Conservation (phyloP, 192 early-diverging fungal genomes). For the Cladochytrium replicatum region DNA sequence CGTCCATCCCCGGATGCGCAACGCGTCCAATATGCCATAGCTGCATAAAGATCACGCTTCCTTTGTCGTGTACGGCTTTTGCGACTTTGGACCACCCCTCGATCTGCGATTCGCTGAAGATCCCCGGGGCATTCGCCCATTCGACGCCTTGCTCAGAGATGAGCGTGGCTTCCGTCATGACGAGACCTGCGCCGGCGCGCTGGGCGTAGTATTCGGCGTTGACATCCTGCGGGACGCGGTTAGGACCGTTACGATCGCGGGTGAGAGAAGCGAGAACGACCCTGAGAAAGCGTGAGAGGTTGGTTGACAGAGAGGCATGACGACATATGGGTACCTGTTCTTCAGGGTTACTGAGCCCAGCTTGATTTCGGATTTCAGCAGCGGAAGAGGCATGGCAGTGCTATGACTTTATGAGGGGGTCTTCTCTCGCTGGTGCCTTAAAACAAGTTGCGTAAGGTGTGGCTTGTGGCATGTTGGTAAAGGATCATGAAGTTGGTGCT, state of each 20-base stretch:
- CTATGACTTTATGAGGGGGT: no score
- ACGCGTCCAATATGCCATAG: slow-evolving; percentile 36
- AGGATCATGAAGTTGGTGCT: no score
- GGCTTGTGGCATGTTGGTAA: no score
- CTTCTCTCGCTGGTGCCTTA: no score
- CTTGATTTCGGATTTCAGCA: no score
- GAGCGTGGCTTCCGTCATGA: slow-evolving; percentile 5
- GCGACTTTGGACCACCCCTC: slow-evolving; percentile 35
- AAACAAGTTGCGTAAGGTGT: no score
- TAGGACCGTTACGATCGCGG: slow-evolving; percentile 3
- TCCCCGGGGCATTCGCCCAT: slow-evolving; percentile 29
- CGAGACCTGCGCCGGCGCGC: slow-evolving; percentile 5
- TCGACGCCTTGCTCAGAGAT: slow-evolving; percentile 5
- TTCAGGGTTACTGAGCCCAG: no score
- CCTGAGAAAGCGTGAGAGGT: no score
- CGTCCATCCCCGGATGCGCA: slow-evolving; percentile 11
- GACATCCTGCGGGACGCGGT: slow-evolving; percentile 1
- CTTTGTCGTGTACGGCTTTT: slow-evolving; percentile 24
- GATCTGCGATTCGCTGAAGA: slow-evolving; percentile 29
- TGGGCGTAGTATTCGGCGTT: slow-evolving; percentile 13
- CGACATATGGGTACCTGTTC: no score
- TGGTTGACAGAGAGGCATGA: no score
- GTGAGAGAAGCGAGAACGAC: slow-evolving; percentile 10
- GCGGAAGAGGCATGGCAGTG: no score
- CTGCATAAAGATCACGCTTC: slow-evolving; percentile 33